A percentile compares a stretch with the other conserved stretches of the same genome.
These are phyloP conservation scores for Diaporthe citrichinensis DNA, from an alignment of 2,329 filamentous ascomycete genomes.

Conservation along the genomic window DNA sequence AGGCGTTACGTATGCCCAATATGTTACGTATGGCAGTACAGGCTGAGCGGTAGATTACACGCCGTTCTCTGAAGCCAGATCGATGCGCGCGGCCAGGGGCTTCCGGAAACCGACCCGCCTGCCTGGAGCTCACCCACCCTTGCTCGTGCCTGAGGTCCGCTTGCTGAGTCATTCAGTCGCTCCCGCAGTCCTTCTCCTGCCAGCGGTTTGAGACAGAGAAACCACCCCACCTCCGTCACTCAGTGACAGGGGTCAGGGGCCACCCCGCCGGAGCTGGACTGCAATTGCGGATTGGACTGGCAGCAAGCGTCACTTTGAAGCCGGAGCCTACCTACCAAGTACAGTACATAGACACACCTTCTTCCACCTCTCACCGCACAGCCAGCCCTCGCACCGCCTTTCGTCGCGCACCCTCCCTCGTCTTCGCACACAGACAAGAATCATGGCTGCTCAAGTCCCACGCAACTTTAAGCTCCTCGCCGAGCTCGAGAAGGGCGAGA, in stretches of 20 bases:
- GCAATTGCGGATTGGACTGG: conserved; percentile 10
- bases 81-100: conserved; percentile 24
- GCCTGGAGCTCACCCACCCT: neutral
- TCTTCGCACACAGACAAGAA: conserved; percentile 29
- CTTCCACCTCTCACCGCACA: conserved; percentile 6
- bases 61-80: conserved; percentile 27
- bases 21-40: conserved; percentile 18
- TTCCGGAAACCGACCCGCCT: conserved; percentile 28
- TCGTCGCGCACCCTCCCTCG: neutral
- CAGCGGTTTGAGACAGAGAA: conserved; percentile 4
- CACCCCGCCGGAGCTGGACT: conserved; percentile 24
- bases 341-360: neutral
- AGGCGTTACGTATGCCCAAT: conserved; percentile 17
- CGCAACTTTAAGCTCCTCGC: conserved; percentile 97
- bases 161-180: conserved; percentile 26
- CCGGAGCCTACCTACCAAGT: neutral
- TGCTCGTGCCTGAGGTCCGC: neutral
- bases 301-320: conserved; percentile 6
- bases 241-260: conserved; percentile 8
- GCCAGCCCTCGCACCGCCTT: neutral
- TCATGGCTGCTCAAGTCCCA: conserved; percentile 75
- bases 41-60: neutral
- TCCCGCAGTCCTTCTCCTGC: neutral
- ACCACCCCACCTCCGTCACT: conserved; percentile 29
- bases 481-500: conserved; percentile 99